phyloP scores from a whole-genome alignment of 2,329 filamentous ascomycete species.

The Ramularia collo-cygni region DNA sequence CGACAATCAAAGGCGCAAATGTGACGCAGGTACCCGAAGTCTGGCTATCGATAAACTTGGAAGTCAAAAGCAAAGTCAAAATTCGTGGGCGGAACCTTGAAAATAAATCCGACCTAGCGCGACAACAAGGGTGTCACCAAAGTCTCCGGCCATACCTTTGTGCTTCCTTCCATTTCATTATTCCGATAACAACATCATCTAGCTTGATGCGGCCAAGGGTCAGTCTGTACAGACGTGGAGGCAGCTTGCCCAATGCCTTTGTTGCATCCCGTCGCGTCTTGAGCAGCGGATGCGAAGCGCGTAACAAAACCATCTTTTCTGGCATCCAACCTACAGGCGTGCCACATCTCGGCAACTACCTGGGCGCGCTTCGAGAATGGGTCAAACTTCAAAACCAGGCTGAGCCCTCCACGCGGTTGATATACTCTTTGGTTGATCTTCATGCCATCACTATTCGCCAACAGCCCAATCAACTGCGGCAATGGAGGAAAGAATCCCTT shows the following conservation, averaged over 20 bases:
- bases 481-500: slow-evolving; percentile 65
- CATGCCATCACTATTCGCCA: slow-evolving; percentile 84
- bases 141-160: too few species aligned
- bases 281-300: slow-evolving; percentile 6
- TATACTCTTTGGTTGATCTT: slow-evolving; percentile 87
- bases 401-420: slow-evolving; percentile 51
- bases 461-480: slow-evolving; percentile 52
- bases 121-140: too few species aligned
- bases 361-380: slow-evolving; percentile 85
- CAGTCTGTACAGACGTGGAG: not conserved
- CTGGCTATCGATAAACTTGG: too few species aligned
- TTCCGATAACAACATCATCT: not conserved
- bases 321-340: slow-evolving; percentile 95
- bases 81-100: too few species aligned
- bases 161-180: too few species aligned
- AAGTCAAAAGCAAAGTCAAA: too few species aligned
- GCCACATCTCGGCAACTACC: slow-evolving; percentile 91
- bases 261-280: not conserved
- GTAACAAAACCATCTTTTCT: slow-evolving; percentile 65
- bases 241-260: not conserved
- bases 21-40: too few species aligned
- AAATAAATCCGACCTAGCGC: too few species aligned
- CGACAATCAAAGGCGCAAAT: too few species aligned
- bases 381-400: slow-evolving; percentile 66
- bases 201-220: slow-evolving; percentile 1